phyloP scores from a whole-genome alignment of 176 grass and related monocot species.

The Coix lacrymajobi region DNA sequence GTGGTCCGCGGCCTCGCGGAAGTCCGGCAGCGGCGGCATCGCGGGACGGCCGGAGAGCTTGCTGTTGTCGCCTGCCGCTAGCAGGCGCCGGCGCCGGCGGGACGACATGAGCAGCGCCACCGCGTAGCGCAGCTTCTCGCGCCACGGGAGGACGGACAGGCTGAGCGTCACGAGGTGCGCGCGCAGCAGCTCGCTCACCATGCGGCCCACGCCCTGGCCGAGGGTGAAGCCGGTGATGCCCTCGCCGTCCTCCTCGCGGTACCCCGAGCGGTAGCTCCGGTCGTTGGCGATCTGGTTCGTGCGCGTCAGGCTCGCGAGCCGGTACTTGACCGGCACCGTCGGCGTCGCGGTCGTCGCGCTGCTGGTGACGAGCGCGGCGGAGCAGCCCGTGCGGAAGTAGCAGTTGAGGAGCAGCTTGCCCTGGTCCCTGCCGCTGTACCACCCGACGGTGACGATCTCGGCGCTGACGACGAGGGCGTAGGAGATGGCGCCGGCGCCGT shows the following conservation, averaged over 20 bases:
- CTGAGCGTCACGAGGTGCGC: slow-evolving; percentile 45
- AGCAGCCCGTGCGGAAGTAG: slow-evolving; percentile 73
- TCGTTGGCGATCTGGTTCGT: slow-evolving; percentile 50
- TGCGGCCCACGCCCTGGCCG: slow-evolving; percentile 35
- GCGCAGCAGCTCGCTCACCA: slow-evolving; percentile 46
- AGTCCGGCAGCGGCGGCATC: slow-evolving; percentile 30
- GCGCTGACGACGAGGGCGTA: slow-evolving; percentile 72
- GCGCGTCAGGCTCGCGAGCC: slow-evolving; percentile 47
- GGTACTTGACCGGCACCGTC: slow-evolving; percentile 28
- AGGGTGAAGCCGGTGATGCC: slow-evolving; percentile 72
- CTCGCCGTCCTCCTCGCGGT: slow-evolving; percentile 60
- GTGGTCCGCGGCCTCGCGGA: slow-evolving; percentile 47
- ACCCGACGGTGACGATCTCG: slow-evolving; percentile 64
- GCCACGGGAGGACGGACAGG: slow-evolving; percentile 54
- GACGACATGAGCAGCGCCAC: neutral
- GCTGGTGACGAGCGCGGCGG: slow-evolving; percentile 26
- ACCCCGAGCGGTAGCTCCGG: slow-evolving; percentile 46
- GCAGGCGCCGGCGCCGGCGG: neutral
- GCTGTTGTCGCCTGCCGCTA: neutral
- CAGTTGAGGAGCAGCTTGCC: slow-evolving; percentile 78
- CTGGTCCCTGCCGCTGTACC: slow-evolving; percentile 68
- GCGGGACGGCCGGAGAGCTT: neutral
- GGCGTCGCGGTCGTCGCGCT: neutral
- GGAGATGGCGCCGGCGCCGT: neutral
- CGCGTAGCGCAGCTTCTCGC: slow-evolving; percentile 41